phyloP scores from a whole-genome alignment of 179 eudicot species.

The Gypsophila paniculata region DNA sequence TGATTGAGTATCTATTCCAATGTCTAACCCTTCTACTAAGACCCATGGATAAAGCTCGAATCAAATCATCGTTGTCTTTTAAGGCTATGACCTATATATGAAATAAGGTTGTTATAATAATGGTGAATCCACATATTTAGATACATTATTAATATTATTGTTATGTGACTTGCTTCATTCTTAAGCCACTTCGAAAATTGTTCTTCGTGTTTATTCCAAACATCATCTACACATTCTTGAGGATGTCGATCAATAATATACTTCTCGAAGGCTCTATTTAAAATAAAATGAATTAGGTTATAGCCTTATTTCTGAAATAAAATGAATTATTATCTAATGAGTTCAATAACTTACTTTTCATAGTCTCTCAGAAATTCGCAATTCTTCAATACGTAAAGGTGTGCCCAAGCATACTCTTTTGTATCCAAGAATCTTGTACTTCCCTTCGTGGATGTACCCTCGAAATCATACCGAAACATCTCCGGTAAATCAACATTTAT shows the following conservation, averaged over 20 bases:
- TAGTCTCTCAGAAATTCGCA: neutral
- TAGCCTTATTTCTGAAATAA: neutral
- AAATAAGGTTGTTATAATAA: neutral
- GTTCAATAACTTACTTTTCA: neutral
- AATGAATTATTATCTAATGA: neutral
- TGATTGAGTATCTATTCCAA: neutral
- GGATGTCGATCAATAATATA: too few relatives aligned
- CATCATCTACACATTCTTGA: too few relatives aligned
- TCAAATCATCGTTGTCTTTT: too few relatives aligned
- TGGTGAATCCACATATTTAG: neutral
- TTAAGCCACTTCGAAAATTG: neutral
- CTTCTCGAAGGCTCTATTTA: neutral
- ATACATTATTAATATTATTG: neutral
- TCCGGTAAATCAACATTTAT: neutral
- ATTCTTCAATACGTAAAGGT: neutral
- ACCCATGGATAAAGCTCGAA: neutral
- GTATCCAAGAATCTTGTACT: neutral
- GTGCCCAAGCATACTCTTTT: neutral
- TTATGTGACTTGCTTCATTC: neutral
- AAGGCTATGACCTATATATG: too few relatives aligned
- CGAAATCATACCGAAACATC: neutral
- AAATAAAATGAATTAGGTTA: neutral
- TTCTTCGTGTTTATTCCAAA: too few relatives aligned
- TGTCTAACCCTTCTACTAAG: neutral
- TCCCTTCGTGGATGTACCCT: neutral